Evolutionary conservation across 495 filamentous ascomycete species (phyloP), one percentile per base, ranked within the genome.

Genomic region (Hypoxylon intermedium): DNA sequence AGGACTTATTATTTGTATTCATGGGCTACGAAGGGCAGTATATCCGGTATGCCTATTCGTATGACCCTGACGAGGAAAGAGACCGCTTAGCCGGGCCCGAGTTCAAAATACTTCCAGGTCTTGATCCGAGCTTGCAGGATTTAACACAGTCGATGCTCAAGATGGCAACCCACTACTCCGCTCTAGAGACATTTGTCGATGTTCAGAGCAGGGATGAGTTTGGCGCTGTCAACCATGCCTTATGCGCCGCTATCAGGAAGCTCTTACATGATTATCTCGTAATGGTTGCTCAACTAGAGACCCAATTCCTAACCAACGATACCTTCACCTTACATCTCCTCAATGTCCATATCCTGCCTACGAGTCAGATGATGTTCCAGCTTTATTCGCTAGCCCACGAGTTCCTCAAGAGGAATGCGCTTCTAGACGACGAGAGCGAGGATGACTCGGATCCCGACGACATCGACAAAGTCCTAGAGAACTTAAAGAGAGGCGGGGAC

Each of bases 1-100:
- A 97, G 61, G 94, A 98, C 65, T 75, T 98, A 16, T 72, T 97
- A 28, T 97, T 92, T 71, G 92, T 95, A 2, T 93, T 97, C 62
- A 97, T 98, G 93, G 94, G 94, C n/a, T 95, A 91, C 58, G 94
- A 98, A 75, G 94, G 94, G 21, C 92, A 96, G 72, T 97, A 97
- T 72, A 89, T 98, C 62, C 91, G 92, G 55, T 98, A 91, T 63
- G 80, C 81, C 31, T 85, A 85, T 51, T 82, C 84, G 2, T 97
- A 96, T 72, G 88, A 96, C 56, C 91, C 94, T 0, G 73, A 81
- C 5, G 81, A 85, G 9, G 94, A 98, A 72, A 92, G 92, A 57
- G 91, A 94, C 70, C 86, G 92, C 13, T 76, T 98, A 46, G 79
- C 84, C 1, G 94, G 95, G 0, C 93, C 94, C 2, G 71, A 75